Evolutionary conservation across 1,139 yeast genomes (phyloP).

Genomic region (Yamadazyma membranifaciens): DNA sequence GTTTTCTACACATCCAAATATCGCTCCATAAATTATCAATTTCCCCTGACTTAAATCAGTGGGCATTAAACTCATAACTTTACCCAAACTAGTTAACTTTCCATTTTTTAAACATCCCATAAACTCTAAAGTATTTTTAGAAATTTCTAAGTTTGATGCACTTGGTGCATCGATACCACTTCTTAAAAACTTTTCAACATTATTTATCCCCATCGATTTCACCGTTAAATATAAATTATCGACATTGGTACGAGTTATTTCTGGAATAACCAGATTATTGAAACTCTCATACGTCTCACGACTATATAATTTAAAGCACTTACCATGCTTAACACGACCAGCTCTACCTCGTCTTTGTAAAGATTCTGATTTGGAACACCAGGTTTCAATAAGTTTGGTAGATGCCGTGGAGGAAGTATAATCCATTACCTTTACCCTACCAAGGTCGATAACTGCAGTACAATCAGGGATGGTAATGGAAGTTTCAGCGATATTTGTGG

Average conservation of each 20-base stretch:
- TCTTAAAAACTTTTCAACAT: slow-evolving; percentile 66
- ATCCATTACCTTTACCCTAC: slow-evolving; percentile 74
- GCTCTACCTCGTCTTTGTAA: slow-evolving; percentile 96
- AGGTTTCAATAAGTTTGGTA: slow-evolving; percentile 70
- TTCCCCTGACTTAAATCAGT: slow-evolving; percentile 87
- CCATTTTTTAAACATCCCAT: slow-evolving; percentile 69
- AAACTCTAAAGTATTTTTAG: slow-evolving; percentile 59
- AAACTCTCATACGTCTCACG: slow-evolving; percentile 55
- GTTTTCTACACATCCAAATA: slow-evolving; percentile 79
- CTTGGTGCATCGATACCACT: slow-evolving; percentile 85
- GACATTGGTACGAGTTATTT: slow-evolving; percentile 76
- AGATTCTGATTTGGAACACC: slow-evolving; percentile 93
- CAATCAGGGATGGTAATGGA: slow-evolving; percentile 93
- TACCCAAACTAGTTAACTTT: slow-evolving; percentile 74
- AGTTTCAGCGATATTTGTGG: slow-evolving; percentile 88
- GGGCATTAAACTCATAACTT: slow-evolving; percentile 76
- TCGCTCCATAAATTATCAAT: slow-evolving; percentile 70
- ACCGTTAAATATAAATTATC: slow-evolving; percentile 82
- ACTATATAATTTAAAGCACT: slow-evolving; percentile 79
- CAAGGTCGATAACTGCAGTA: slow-evolving; percentile 87
- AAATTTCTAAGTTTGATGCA: slow-evolving; percentile 54
- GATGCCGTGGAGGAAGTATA: slow-evolving; percentile 69
- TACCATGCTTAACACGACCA: slow-evolving; percentile 89
- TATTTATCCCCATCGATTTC: slow-evolving; percentile 80
- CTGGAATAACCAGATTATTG: slow-evolving; percentile 80